Evolutionary conservation across 208 protist genomes (phyloP).

Genomic region (Strigomonas galati): DNA sequence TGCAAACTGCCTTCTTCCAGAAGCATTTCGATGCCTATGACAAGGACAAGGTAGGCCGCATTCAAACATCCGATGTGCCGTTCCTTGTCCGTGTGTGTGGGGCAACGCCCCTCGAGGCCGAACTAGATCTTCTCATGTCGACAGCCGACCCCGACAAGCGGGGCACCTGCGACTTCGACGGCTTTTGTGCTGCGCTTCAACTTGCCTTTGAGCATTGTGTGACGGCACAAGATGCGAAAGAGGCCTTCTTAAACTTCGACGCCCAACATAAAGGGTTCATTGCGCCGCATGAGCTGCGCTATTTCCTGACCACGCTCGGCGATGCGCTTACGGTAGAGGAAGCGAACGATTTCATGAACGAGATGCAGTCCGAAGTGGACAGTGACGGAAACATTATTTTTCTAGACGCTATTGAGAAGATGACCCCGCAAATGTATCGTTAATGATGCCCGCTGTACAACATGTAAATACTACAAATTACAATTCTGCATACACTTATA

Average conservation of each 20-base stretch:
- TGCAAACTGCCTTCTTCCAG: conserved; percentile 50
- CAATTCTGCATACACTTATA: background rate
- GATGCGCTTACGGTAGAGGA: conserved; percentile 91
- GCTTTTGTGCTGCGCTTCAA: conserved; percentile 71
- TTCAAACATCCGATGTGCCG: conserved; percentile 48
- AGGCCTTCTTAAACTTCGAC: conserved; percentile 94
- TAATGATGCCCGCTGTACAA: conserved; percentile 21
- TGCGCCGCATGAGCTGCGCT: conserved; percentile 89
- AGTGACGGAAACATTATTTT: conserved; percentile 87
- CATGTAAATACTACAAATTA: too few species aligned
- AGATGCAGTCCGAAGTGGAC: conserved; percentile 82
- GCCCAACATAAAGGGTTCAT: conserved; percentile 91
- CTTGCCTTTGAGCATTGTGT: conserved; percentile 52
- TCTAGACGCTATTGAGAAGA: conserved; percentile 75
- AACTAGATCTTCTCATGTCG: conserved; percentile 41
- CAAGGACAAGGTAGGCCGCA: conserved; percentile 71
- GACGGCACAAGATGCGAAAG: conserved; percentile 68
- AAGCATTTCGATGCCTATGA: conserved; percentile 77
- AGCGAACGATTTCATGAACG: conserved; percentile 86
- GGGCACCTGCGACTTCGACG: conserved; percentile 70
- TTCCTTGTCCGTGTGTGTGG: conserved; percentile 72
- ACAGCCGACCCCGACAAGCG: conserved; percentile 63
- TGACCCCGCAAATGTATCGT: conserved; percentile 78
- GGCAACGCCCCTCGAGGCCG: conserved; percentile 58
- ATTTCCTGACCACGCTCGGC: conserved; percentile 93